Percentiles rank a stretch among this genome's conserved stretches.
phyloP scores from a whole-genome alignment of 169 alveolate species.

The Perkinsus olseni region DNA sequence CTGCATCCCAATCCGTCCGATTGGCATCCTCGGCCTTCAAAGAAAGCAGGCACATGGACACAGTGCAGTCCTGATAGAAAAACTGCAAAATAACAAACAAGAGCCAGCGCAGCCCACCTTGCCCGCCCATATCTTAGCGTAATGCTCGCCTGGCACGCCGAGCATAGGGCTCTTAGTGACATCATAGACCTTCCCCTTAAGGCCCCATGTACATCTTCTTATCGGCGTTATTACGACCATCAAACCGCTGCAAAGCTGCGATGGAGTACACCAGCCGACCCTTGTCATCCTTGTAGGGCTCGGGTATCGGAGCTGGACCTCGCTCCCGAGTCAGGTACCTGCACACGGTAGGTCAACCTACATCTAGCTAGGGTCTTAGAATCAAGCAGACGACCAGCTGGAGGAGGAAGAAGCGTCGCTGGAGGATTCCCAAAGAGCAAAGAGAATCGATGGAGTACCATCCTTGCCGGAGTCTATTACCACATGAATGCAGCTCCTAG shows the following conservation, averaged over 20 bases:
- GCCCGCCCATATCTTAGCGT: background rate
- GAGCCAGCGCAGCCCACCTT: background rate
- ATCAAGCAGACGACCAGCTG: too few species aligned
- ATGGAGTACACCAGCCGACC: background rate
- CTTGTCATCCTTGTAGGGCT: background rate
- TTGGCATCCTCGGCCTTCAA: background rate
- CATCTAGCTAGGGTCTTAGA: too few species aligned
- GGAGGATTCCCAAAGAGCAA: too few species aligned
- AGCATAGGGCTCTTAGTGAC: background rate
- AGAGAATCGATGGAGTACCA: too few species aligned
- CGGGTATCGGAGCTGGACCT: background rate
- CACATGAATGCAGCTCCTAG: background rate
- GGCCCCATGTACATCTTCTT: background rate
- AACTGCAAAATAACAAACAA: background rate
- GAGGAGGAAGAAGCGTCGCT: too few species aligned
- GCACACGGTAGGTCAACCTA: background rate
- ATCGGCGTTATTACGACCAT: background rate
- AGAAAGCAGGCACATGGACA: background rate
- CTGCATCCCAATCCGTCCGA: background rate
- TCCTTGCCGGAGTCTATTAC: background rate
- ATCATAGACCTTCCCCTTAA: background rate
- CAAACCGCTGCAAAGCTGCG: background rate
- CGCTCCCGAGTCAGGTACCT: background rate
- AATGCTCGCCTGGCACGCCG: background rate
- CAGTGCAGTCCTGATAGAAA: background rate